Conservation (phyloP, 2,329 filamentous ascomycete genomes). For the Davidsoniella australis region DNA sequence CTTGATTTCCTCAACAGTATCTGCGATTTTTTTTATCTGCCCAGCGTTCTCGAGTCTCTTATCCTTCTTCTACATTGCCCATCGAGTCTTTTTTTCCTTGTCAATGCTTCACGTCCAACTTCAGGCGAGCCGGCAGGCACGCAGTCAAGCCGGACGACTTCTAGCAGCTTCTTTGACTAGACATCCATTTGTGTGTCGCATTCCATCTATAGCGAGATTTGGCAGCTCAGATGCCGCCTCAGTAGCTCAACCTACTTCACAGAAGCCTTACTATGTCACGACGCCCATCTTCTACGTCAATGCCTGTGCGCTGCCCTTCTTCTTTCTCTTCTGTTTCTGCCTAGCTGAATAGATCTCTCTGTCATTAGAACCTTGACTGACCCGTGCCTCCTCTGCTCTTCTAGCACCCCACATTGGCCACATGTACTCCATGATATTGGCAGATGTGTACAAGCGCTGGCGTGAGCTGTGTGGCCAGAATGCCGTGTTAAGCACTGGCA, state of each 20-base stretch:
- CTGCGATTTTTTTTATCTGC: background rate
- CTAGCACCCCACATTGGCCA: slow-evolving; percentile 86
- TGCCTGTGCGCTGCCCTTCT: slow-evolving; percentile 41
- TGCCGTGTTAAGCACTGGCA: slow-evolving; percentile 72
- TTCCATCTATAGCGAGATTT: background rate
- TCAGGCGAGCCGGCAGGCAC: background rate
- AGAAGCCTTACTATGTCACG: slow-evolving; percentile 85
- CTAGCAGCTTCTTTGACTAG: background rate
- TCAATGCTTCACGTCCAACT: slow-evolving; percentile 1
- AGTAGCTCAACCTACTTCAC: background rate
- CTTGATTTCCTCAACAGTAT: background rate
- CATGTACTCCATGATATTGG: slow-evolving; percentile 79
- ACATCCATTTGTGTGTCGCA: background rate
- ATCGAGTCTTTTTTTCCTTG: background rate
- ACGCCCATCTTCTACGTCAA: slow-evolving; percentile 99
- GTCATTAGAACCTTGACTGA: slow-evolving; percentile 14
- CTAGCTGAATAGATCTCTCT: background rate
- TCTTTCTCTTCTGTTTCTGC: background rate
- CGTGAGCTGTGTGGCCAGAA: slow-evolving; percentile 54
- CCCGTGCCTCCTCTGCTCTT: background rate
- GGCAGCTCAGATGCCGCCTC: background rate
- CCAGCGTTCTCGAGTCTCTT: background rate
- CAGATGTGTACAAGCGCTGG: slow-evolving; percentile 88
- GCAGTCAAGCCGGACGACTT: background rate
- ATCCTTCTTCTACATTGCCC: background rate